Evolutionary conservation across 2,329 filamentous ascomycete species (phyloP), one percentile per base, ranked within the genome.

Genomic region (Cordyceps cateniannulata): DNA sequence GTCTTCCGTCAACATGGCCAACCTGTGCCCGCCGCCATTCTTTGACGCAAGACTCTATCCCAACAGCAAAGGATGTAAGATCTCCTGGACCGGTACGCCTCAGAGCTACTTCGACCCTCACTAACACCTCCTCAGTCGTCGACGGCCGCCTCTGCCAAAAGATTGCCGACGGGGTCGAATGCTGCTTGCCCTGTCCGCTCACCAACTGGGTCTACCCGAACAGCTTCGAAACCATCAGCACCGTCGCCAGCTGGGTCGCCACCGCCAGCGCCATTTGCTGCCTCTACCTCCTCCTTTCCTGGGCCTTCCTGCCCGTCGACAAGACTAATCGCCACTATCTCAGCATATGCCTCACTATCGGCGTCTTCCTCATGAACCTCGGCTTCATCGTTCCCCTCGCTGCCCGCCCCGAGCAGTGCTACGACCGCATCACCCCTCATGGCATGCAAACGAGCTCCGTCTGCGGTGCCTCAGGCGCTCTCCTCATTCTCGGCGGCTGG

Each of bases 241-340:
- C 78, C 52, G 83, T 84, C 16, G 86, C 91, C n/a, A 90, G 91
- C 73, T 96, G 90, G 86, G 79, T 97, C 61, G 91, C 90, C 64
- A 85, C 96, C 18, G 84, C 81, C 10, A 86, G 91, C 59, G 81
- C 92, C 47, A 75, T 88, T 52, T 85, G 89, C 67, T 88, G 89
- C 63, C 69, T 86, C 18, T 93, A 95, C 69, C 78, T 98, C 60
- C 77, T 98, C 18, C 56, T 90, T 6, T 96, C 91, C 6, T 98
- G 92, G 81, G 77, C 85, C 3, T 80, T 88, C 16, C 79, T 99
- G 24, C 93, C 95, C 0, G 85, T 91, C 25, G 91, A 96, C 68
- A 93, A 91, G 77, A 97, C 95, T 7, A 86, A 91, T 69, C 86
- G 93, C 58, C 95, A 99, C 73, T 98, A 98, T 70, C 79, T 99